Evolutionary conservation across 257 asterid species (phyloP).

Genomic region (Vinca minor): DNA sequence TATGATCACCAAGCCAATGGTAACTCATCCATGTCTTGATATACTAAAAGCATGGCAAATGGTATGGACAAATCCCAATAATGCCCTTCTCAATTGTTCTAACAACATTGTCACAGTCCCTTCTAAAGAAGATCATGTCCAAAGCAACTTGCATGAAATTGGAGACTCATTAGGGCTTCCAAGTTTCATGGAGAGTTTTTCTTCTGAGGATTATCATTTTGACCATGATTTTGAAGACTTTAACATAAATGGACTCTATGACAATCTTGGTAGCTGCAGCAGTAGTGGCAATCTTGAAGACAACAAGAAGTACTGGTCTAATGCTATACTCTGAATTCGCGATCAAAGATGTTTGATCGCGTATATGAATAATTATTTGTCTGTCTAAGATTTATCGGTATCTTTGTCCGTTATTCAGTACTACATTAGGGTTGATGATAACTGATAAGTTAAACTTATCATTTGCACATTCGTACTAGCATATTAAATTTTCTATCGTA

Average conservation of each 20-base stretch:
- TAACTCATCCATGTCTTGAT: not conserved
- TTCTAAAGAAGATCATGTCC: not conserved
- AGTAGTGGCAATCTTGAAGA: conserved; percentile 21
- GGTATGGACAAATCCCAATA: not conserved
- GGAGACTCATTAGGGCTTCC: conserved; percentile 5
- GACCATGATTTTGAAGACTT: not conserved
- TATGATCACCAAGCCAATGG: no score
- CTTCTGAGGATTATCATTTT: not conserved
- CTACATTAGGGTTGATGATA: no score
- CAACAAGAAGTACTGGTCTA: conserved; percentile 22
- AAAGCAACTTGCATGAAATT: conserved; percentile 2
- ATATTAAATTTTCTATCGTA: no score
- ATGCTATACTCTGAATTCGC: not conserved
- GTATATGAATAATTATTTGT: no score
- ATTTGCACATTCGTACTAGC: no score
- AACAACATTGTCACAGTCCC: not conserved
- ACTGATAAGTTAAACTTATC: no score
- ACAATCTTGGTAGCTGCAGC: not conserved
- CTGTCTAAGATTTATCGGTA: no score
- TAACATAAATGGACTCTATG: not conserved
- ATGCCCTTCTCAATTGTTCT: no score
- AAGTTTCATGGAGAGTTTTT: conserved; percentile 3
- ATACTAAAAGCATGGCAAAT: not conserved
- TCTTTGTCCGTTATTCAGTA: no score
- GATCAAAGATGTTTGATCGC: no score